Base-by-base conservation (phyloP, 2,329 filamentous ascomycete species). In the Penicillium sp. region DNA sequence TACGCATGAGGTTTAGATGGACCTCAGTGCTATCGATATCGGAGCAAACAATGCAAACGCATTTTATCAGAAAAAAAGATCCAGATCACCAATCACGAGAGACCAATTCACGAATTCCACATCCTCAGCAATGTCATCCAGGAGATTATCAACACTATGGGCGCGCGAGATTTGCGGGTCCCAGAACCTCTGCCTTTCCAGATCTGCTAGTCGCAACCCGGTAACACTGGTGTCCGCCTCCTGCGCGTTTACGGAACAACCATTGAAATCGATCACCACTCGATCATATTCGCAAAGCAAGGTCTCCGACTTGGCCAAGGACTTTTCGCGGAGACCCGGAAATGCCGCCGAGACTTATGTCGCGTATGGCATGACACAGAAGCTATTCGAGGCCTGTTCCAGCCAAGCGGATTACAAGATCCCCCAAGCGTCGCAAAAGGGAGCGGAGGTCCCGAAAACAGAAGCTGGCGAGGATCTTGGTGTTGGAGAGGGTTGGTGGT, bases 381-480 rank as follows among this genome's bases (percentile, higher is more conserved):
- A 83, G 57, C 80, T 97, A 57, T 93, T 91, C 79, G 87, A 89
- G 70, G 82, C 86, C 61, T 96, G 91, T 76, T 83, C 87, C 9
- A 78, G 77, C 57, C 85, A 89, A 63, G 92, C 89, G 45, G 85
- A 87, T 61, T 97, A 97, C 75, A 85, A 80, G 52, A 90, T 96
- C 56, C 84, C 89, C 2, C 82, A 89, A 63, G 81, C 85, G 53
- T 79, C 84, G 50, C 81, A 88, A 64, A 88, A 88, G 65, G 84
- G 86, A 4, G 86, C 83, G 0, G 82, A 84, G 48, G 83, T 94
- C 53, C 84, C 86, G 29, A 88, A 86, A 73, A 89, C 89, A 3
- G 85, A 85, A 53, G 86, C 89, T 33, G 93, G 91, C 9, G 90
- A 96, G 73, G 91, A 97, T 74, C 74, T 97, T 49, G 93, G 93